A percentile compares a stretch with the other conserved stretches of the same genome.
Conservation (phyloP, 2,329 filamentous ascomycete genomes). For the Fusarium kyushuense region DNA sequence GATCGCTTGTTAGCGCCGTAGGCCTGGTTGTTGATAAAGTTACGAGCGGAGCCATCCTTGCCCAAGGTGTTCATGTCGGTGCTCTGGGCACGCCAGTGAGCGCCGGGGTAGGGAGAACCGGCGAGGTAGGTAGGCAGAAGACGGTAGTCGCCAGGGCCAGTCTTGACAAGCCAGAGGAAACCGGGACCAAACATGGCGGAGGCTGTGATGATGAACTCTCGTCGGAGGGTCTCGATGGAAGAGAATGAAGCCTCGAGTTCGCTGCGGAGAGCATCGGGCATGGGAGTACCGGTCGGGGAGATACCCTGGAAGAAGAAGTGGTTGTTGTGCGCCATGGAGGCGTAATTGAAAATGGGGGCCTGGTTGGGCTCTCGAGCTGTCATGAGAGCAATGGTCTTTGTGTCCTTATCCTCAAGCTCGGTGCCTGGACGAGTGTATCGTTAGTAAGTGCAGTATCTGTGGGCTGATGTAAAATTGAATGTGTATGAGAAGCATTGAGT, state of each 20-base stretch:
- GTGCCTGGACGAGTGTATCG: slow-evolving; percentile 63
- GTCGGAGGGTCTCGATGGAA: slow-evolving; percentile 83
- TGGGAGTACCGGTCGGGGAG: slow-evolving; percentile 59
- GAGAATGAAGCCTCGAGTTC: slow-evolving; percentile 80
- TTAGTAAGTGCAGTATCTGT: slow-evolving; percentile 21
- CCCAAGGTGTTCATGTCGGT: slow-evolving; percentile 77
- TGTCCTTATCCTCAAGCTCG: slow-evolving; percentile 69
- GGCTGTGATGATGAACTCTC: slow-evolving; percentile 84
- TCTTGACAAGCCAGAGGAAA: slow-evolving; percentile 92
- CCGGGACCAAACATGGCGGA: slow-evolving; percentile 95
- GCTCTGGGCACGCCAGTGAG: slow-evolving; percentile 80
- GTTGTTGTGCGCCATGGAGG: slow-evolving; percentile 96
- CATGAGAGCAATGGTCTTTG: slow-evolving; percentile 77
- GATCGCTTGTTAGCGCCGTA: slow-evolving; percentile 47
- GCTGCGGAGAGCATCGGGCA: slow-evolving; percentile 67
- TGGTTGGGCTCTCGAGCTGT: slow-evolving; percentile 82
- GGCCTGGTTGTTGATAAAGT: slow-evolving; percentile 57
- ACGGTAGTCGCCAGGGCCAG: slow-evolving; percentile 63
- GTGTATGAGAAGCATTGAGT: slow-evolving; percentile 16
- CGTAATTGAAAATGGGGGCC: slow-evolving; percentile 92
- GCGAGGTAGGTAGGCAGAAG: slow-evolving; percentile 92
- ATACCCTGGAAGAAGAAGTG: slow-evolving; percentile 79
- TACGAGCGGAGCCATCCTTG: slow-evolving; percentile 53
- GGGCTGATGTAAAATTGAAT: not conserved
- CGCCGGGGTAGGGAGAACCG: slow-evolving; percentile 86